Evolutionary conservation across 371 early-diverging fungal genomes (phyloP).

Genomic region (Apophysomyces trapeziformis): DNA sequence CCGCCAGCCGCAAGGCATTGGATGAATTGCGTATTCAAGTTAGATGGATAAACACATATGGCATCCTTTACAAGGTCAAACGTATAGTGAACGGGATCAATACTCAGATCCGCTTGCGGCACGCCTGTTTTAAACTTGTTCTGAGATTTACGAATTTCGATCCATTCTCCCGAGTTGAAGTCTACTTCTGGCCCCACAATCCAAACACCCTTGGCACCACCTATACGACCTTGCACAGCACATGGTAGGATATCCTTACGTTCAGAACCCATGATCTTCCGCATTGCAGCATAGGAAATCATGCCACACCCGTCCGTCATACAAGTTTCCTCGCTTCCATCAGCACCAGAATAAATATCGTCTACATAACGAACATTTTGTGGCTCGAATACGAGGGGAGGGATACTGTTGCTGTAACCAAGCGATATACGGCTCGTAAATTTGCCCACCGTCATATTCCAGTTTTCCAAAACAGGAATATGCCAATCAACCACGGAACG

Average conservation of each 20-base stretch:
- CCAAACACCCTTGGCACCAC: constrained; percentile 58
- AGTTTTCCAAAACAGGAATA: constrained; percentile 47
- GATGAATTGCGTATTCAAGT: constrained; percentile 54
- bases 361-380: constrained; percentile 37
- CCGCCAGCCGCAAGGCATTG: constrained; percentile 47
- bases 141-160: constrained; percentile 46
- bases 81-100: constrained; percentile 45
- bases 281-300: constrained; percentile 53
- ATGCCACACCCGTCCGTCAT: constrained; percentile 60
- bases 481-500: constrained; percentile 51
- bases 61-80: constrained; percentile 50
- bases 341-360: constrained; percentile 29
- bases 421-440: constrained; percentile 50
- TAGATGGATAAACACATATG: constrained; percentile 40
- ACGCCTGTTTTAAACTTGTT: constrained; percentile 49
- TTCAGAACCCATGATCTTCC: constrained; percentile 38
- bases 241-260: constrained; percentile 42
- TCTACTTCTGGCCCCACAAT: constrained; percentile 41
- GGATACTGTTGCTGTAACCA: constrained; percentile 51
- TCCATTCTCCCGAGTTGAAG: constrained; percentile 36
- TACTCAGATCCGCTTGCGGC: constrained; percentile 24
- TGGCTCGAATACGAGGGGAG: constrained; percentile 42
- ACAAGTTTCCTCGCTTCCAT: constrained; percentile 27
- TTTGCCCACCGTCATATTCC: constrained; percentile 46
- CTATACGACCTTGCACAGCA: constrained; percentile 57